These are phyloP conservation scores for Leptographium lundbergii DNA, from an alignment of 2,329 filamentous ascomycete species.

Conservation along the genomic window DNA sequence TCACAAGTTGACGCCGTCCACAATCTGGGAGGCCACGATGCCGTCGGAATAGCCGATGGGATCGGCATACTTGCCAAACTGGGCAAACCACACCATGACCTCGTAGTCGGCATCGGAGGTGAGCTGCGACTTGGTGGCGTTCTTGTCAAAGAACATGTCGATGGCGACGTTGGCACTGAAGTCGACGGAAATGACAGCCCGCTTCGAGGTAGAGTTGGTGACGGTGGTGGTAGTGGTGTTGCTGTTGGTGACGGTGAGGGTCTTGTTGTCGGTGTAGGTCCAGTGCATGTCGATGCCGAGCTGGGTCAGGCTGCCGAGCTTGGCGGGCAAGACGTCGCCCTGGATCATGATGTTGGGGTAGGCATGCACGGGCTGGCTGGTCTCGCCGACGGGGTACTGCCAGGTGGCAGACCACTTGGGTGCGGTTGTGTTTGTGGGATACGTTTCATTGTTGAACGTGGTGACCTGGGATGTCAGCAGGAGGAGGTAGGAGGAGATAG, in stretches of 20 bases:
- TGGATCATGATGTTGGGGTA: conserved; percentile 40
- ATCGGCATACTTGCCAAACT: conserved; percentile 1
- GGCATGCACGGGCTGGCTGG: conserved; percentile 35
- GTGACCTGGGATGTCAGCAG: conserved; percentile 25
- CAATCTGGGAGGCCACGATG: conserved; percentile 19
- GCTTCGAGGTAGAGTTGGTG: neutral
- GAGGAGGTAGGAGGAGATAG: neutral
- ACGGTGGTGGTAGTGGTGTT: neutral
- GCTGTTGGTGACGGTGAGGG: neutral
- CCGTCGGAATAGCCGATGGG: conserved; percentile 25
- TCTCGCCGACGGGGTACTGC: conserved; percentile 29
- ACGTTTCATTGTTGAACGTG: conserved; percentile 35
- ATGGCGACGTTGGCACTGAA: conserved; percentile 42
- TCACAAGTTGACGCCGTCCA: conserved; percentile 28
- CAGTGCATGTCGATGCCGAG: conserved; percentile 33
- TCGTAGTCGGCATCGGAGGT: conserved; percentile 3
- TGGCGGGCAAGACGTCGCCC: conserved; percentile 26
- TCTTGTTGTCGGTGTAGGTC: conserved; percentile 22
- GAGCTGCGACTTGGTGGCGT: conserved; percentile 14
- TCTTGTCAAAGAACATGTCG: conserved; percentile 43
- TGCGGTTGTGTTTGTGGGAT: conserved; percentile 30
- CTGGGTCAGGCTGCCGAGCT: conserved; percentile 23
- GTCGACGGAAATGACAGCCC: conserved; percentile 9
- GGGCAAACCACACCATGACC: conserved; percentile 7
- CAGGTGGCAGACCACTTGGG: conserved; percentile 40